phyloP scores from a whole-genome alignment of 495 filamentous ascomycete species.

The Penicillium angulare region DNA sequence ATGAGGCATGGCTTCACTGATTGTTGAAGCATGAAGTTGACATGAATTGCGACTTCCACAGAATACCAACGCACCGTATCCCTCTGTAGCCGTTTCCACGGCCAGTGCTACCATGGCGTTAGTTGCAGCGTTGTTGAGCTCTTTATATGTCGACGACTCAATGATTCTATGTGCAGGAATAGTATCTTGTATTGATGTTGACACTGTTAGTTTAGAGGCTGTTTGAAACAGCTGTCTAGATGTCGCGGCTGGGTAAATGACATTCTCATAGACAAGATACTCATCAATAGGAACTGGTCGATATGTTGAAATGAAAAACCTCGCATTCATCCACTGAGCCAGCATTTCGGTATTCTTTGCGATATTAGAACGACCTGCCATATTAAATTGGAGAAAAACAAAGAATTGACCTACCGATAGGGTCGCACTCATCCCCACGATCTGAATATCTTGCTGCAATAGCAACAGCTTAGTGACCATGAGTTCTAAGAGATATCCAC shows the following conservation, averaged over 20 bases:
- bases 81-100: slow-evolving; percentile 62
- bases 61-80: slow-evolving; percentile 74
- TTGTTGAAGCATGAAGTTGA: slow-evolving; percentile 61
- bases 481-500: slow-evolving; percentile 81
- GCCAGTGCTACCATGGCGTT: slow-evolving; percentile 72
- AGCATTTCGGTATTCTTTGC: slow-evolving; percentile 64
- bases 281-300: slow-evolving; percentile 74
- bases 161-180: slow-evolving; percentile 51
- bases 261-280: slow-evolving; percentile 71
- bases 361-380: slow-evolving; percentile 15
- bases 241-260: slow-evolving; percentile 63
- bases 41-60: slow-evolving; percentile 67
- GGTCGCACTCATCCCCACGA: slow-evolving; percentile 83
- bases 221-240: slow-evolving; percentile 63
- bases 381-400: background rate
- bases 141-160: slow-evolving; percentile 52
- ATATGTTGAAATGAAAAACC: slow-evolving; percentile 71
- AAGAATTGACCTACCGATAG: slow-evolving; percentile 53
- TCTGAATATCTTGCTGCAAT: slow-evolving; percentile 66
- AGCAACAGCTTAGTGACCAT: slow-evolving; percentile 75
- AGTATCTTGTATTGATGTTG: slow-evolving; percentile 29
- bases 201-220: slow-evolving; percentile 50
- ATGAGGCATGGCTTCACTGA: slow-evolving; percentile 60
- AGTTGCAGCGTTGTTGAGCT: slow-evolving; percentile 60
- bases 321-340: slow-evolving; percentile 69